Percentiles rank a stretch among this genome's conserved stretches.
These are phyloP conservation scores for Logfia minima DNA, from an alignment of 129 eudicot species.

Conservation along the genomic window DNA sequence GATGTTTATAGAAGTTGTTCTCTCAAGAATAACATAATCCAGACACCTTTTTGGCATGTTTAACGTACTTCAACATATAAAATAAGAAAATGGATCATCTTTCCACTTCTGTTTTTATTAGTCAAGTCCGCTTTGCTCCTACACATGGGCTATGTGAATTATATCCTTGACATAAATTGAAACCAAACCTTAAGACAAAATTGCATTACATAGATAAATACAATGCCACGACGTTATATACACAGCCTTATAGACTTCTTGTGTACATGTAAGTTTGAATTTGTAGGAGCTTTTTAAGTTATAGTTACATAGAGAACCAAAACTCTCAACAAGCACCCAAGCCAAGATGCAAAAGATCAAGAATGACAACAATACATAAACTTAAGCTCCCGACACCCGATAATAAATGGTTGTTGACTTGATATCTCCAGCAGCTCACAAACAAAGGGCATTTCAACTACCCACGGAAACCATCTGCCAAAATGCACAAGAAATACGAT, in stretches of 20 bases:
- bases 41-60: no score
- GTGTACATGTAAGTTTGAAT: slow-evolving; percentile 24
- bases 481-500: neutral
- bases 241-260: neutral
- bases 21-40: no score
- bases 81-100: no score
- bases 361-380: slow-evolving; percentile 17
- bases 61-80: no score
- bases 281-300: slow-evolving; percentile 20
- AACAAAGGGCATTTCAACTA: neutral
- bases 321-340: slow-evolving; percentile 17
- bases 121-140: no score
- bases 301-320: slow-evolving; percentile 10
- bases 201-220: neutral
- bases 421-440: slow-evolving; percentile 9
- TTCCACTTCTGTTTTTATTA: no score
- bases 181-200: neutral
- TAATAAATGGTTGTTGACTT: slow-evolving; percentile 7
- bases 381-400: slow-evolving; percentile 16
- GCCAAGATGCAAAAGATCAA: slow-evolving; percentile 27
- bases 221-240: neutral
- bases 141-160: no score
- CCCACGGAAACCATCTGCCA: slow-evolving; percentile 15
- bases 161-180: no score
- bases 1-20: no score